Conservation (phyloP, 2,329 filamentous ascomycete species). For the Cadophora luteo-olivacea region DNA sequence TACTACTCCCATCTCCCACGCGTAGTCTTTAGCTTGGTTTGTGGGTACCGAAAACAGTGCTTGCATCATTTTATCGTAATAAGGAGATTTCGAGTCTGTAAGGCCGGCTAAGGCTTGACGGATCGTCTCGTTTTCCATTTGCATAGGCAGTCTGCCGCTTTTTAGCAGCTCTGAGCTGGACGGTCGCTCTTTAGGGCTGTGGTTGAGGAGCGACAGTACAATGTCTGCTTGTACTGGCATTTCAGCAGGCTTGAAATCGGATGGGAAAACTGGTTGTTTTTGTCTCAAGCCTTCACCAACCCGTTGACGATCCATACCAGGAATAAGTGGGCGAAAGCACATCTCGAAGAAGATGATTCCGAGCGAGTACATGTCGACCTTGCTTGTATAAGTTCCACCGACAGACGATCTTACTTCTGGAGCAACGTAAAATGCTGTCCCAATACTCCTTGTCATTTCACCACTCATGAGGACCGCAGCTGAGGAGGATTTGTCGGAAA, state of each 20-base stretch:
- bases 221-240: slow-evolving; percentile 76
- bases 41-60: slow-evolving; percentile 76
- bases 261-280: slow-evolving; percentile 71
- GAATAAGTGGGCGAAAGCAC: slow-evolving; percentile 71
- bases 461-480: slow-evolving; percentile 40
- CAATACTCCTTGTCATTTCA: slow-evolving; percentile 75
- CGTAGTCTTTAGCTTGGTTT: slow-evolving; percentile 80
- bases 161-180: slow-evolving; percentile 82
- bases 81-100: slow-evolving; percentile 82
- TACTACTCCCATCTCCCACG: slow-evolving; percentile 74
- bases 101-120: slow-evolving; percentile 81
- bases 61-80: slow-evolving; percentile 89
- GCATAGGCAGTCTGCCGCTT: slow-evolving; percentile 85
- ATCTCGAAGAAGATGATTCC: slow-evolving; percentile 99
- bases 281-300: slow-evolving; percentile 73
- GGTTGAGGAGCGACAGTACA: slow-evolving; percentile 79
- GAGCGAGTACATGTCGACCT: slow-evolving; percentile 98
- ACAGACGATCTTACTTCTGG: slow-evolving; percentile 84
- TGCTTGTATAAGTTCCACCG: slow-evolving; percentile 82
- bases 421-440: slow-evolving; percentile 89
- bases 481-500: slow-evolving; percentile 56
- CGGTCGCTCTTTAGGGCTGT: slow-evolving; percentile 82
- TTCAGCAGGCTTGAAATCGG: slow-evolving; percentile 74
- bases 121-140: slow-evolving; percentile 92
- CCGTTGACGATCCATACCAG: slow-evolving; percentile 67